Conservation (phyloP, 495 filamentous ascomycete species). For the Tuber magnatum region DNA sequence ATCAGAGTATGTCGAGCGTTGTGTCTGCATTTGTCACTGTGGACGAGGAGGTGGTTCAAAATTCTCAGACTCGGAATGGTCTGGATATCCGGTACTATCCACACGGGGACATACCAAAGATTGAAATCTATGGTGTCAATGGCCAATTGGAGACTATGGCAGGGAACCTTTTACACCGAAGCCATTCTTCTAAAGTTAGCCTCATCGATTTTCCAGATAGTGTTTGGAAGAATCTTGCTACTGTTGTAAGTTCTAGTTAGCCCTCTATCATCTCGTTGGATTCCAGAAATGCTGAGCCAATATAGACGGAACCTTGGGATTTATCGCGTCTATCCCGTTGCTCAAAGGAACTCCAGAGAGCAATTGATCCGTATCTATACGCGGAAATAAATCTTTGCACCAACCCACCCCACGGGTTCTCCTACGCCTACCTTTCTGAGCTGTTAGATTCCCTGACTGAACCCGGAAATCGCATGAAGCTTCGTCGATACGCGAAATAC, state of each 20-base stretch:
- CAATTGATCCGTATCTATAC: conserved; percentile 28
- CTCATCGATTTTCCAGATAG: neutral
- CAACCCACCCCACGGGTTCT: conserved; percentile 25
- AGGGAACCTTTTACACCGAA: neutral
- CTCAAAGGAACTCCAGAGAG: conserved; percentile 14
- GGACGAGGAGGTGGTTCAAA: neutral
- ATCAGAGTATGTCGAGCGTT: neutral
- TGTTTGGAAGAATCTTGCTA: neutral
- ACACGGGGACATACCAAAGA: neutral
- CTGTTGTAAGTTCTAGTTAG: neutral
- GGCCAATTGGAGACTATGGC: neutral
- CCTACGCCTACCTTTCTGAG: conserved; percentile 20
- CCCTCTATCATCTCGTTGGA: neutral
- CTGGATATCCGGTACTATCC: neutral
- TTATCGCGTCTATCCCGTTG: conserved; percentile 24
- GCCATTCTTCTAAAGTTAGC: neutral
- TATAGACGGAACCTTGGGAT: conserved; percentile 24
- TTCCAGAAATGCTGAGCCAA: neutral
- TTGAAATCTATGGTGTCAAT: neutral
- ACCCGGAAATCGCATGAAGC: conserved; percentile 7
- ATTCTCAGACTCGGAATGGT: neutral
- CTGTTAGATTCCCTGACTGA: conserved; percentile 13
- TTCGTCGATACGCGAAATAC: conserved; percentile 16
- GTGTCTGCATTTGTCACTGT: neutral
- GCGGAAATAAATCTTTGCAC: conserved; percentile 22